A percentile compares a stretch with the other conserved stretches of the same genome.
These are phyloP conservation scores for Byssothecium circinans DNA, from an alignment of 2,329 filamentous ascomycete genomes.

Conservation along the genomic window DNA sequence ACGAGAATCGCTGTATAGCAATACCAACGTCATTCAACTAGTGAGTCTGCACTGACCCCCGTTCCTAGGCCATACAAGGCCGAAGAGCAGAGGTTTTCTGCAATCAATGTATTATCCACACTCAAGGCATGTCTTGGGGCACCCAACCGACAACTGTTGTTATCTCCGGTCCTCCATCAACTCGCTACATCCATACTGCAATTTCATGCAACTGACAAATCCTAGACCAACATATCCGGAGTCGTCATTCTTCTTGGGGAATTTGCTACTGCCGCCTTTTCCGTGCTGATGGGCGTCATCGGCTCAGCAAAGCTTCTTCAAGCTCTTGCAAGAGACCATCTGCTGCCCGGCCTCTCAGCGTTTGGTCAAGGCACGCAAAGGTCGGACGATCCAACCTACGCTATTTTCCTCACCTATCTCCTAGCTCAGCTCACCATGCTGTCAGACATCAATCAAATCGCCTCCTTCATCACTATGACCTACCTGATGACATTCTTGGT, in stretches of 20 bases:
- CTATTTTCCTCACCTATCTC: slow-evolving; percentile 73
- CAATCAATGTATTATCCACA: too few species aligned
- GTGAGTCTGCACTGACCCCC: slow-evolving; percentile 44
- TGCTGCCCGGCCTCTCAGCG: slow-evolving; percentile 73
- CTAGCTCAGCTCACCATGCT: slow-evolving; percentile 80
- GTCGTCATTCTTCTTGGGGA: slow-evolving; percentile 77
- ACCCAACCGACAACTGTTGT: too few species aligned
- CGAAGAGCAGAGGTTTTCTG: too few species aligned
- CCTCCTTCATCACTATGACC: slow-evolving; percentile 89
- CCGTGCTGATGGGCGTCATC: slow-evolving; percentile 83
- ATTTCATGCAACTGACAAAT: not conserved
- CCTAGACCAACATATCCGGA: slow-evolving; percentile 71
- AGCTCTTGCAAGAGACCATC: slow-evolving; percentile 75
- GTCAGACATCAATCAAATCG: slow-evolving; percentile 83
- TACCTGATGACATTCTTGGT: slow-evolving; percentile 92
- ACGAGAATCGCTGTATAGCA: slow-evolving; percentile 70
- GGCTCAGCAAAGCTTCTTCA: slow-evolving; percentile 83
- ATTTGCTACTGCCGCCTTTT: slow-evolving; percentile 81
- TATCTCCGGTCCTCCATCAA: too few species aligned
- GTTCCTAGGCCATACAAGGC: too few species aligned
- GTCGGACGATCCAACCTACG: slow-evolving; percentile 73
- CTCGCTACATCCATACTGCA: too few species aligned
- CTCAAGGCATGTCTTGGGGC: too few species aligned
- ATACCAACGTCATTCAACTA: slow-evolving; percentile 78
- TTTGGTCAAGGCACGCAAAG: slow-evolving; percentile 74